Percentiles rank a stretch among this genome's conserved stretches.
phyloP scores from a whole-genome alignment of 208 protist species.

The Acanthamoeba sp. region DNA sequence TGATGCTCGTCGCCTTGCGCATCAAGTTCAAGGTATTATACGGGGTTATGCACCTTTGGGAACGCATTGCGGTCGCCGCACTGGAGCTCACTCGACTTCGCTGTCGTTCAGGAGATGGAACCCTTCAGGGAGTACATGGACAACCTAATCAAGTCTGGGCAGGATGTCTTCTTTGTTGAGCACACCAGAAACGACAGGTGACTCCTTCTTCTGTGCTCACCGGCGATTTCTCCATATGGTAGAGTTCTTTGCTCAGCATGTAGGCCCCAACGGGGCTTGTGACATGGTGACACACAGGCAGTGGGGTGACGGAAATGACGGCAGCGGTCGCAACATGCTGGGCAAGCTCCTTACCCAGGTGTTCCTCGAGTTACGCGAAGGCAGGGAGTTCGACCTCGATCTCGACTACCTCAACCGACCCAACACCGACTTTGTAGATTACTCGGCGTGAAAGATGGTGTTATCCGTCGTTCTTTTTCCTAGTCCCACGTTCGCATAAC shows the following conservation, averaged over 20 bases:
- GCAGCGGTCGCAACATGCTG: constrained; percentile 18
- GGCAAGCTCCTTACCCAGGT: constrained; percentile 46
- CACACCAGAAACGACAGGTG: constrained; percentile 12
- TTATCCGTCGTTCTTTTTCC: too few species aligned
- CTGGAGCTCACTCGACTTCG: background rate
- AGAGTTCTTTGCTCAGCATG: too few species aligned
- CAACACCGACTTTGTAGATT: constrained; percentile 10
- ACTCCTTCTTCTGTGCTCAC: background rate
- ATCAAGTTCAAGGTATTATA: background rate
- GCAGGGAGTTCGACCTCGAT: constrained; percentile 26
- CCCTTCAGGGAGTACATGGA: constrained; percentile 28
- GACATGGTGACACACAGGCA: background rate
- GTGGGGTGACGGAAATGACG: constrained; percentile 3
- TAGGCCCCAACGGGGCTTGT: too few species aligned
- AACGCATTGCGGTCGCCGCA: too few species aligned
- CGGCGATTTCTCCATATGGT: too few species aligned
- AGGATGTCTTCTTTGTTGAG: constrained; percentile 40
- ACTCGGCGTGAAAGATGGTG: background rate
- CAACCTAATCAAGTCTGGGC: constrained; percentile 1
- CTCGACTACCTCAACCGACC: background rate
- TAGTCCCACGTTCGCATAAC: too few species aligned
- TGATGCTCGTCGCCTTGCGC: background rate
- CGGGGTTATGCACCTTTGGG: too few species aligned
- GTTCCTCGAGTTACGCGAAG: constrained; percentile 19
- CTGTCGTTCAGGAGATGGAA: constrained; percentile 21